phyloP scores from a whole-genome alignment of 2,329 filamentous ascomycete genomes.

The Botrytis cinerea region DNA sequence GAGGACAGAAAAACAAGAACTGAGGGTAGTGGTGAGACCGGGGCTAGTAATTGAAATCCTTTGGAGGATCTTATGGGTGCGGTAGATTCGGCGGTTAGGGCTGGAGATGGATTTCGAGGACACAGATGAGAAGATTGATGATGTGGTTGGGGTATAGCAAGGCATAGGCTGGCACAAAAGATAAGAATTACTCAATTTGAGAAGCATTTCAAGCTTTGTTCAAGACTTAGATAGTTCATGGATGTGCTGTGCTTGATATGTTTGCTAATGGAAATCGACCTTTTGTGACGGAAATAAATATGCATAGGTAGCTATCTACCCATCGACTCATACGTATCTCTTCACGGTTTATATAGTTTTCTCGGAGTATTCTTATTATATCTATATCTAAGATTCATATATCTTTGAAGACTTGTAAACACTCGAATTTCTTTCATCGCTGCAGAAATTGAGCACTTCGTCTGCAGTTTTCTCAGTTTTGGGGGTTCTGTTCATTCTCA shows the following conservation, averaged over 20 bases:
- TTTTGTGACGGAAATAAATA: no score
- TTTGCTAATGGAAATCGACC: neutral
- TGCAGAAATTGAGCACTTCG: neutral
- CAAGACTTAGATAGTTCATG: neutral
- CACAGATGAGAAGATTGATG: neutral
- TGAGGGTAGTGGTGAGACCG: neutral
- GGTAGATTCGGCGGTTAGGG: neutral
- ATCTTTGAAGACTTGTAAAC: no score
- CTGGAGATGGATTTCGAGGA: rapidly evolving
- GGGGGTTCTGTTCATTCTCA: no score
- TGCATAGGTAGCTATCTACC: neutral
- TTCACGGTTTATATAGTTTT: no score
- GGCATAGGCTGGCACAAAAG: neutral
- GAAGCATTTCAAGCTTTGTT: neutral
- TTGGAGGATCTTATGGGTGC: neutral
- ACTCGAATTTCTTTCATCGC: neutral
- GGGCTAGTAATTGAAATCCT: neutral
- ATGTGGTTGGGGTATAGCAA: neutral
- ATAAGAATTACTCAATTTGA: neutral
- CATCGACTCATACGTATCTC: no score
- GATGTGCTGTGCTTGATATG: neutral
- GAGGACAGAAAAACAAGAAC: no score
- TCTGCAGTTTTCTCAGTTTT: neutral
- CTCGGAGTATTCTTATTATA: neutral
- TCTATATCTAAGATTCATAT: neutral